A percentile compares a stretch with the other conserved stretches of the same genome.
These are phyloP conservation scores for Puccinia hordei DNA, from an alignment of 1,284 basidiomycete species.

Conservation along the genomic window DNA sequence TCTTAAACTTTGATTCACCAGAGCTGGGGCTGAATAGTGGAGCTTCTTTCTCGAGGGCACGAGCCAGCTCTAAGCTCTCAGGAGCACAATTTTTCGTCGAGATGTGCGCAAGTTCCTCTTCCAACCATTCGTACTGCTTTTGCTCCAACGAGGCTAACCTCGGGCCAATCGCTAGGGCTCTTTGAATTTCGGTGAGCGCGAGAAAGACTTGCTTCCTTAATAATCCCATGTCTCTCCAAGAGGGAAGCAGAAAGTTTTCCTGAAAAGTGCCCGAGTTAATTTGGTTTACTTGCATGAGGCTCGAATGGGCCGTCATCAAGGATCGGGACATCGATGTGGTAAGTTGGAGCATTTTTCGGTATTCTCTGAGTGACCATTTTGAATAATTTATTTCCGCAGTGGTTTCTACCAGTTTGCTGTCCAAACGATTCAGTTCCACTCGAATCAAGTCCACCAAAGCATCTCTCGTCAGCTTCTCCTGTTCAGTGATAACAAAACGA, in stretches of 20 bases:
- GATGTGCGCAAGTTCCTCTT: not conserved
- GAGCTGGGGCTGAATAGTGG: slow-evolving; percentile 26
- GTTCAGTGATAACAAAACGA: slow-evolving; percentile 58
- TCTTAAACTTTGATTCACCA: not conserved
- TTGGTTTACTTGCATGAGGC: slow-evolving; percentile 55
- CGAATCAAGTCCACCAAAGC: slow-evolving; percentile 58
- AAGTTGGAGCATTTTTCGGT: slow-evolving; percentile 55
- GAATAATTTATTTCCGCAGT: slow-evolving; percentile 59
- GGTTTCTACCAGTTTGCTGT: slow-evolving; percentile 57
- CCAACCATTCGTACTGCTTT: slow-evolving; percentile 33
- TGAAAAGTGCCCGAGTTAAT: slow-evolving; percentile 56
- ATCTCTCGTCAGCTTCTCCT: slow-evolving; percentile 58
- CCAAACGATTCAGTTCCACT: slow-evolving; percentile 58
- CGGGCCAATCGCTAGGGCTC: slow-evolving; percentile 16
- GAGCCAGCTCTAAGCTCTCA: not conserved
- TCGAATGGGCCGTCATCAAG: slow-evolving; percentile 58
- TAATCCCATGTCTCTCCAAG: slow-evolving; percentile 55
- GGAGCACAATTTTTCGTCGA: not conserved
- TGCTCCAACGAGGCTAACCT: slow-evolving; percentile 3
- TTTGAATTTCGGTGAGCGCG: slow-evolving; percentile 57
- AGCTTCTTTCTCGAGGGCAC: not conserved
- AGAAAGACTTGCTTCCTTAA: slow-evolving; percentile 56
- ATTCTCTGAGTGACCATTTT: slow-evolving; percentile 58
- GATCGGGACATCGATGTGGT: slow-evolving; percentile 58
- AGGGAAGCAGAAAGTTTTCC: slow-evolving; percentile 56